A percentile compares a stretch with the other conserved stretches of the same genome.
Evolutionary conservation across 306 rosid species (phyloP).

Genomic region (Lotus japonicus): DNA sequence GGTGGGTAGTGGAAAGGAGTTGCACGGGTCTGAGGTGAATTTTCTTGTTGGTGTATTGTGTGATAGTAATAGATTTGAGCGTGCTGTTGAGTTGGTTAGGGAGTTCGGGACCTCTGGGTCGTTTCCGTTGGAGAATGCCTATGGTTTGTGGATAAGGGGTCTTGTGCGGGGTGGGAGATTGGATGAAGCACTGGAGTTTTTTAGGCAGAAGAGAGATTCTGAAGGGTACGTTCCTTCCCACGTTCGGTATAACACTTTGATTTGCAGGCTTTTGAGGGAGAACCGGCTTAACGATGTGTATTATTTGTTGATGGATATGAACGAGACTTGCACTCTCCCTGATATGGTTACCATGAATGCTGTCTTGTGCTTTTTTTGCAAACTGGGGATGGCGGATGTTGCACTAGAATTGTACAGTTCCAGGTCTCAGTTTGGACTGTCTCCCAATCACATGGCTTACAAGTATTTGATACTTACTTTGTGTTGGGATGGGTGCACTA

Average conservation of each 20-base stretch:
- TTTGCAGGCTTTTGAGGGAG: slow-evolving; percentile 58
- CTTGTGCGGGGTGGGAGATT: slow-evolving; percentile 56
- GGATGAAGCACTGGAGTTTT: slow-evolving; percentile 53
- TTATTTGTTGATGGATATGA: slow-evolving; percentile 78
- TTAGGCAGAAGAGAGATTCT: slow-evolving; percentile 31
- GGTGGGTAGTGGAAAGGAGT: slow-evolving; percentile 24
- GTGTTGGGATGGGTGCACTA: slow-evolving; percentile 48
- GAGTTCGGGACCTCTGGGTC: slow-evolving; percentile 33
- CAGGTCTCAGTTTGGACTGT: slow-evolving; percentile 47
- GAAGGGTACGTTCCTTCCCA: slow-evolving; percentile 52
- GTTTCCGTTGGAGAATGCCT: slow-evolving; percentile 34
- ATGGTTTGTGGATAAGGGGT: slow-evolving; percentile 48
- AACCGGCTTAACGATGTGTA: slow-evolving; percentile 46
- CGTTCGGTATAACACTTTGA: slow-evolving; percentile 49
- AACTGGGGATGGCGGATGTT: slow-evolving; percentile 62
- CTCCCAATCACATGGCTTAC: slow-evolving; percentile 52
- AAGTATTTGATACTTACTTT: slow-evolving; percentile 63
- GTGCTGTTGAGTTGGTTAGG: slow-evolving; percentile 43
- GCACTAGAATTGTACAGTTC: slow-evolving; percentile 52
- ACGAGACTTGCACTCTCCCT: slow-evolving; percentile 42
- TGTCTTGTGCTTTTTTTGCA: slow-evolving; percentile 77
- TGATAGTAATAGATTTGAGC: slow-evolving; percentile 34
- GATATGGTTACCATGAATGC: slow-evolving; percentile 62
- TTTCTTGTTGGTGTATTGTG: slow-evolving; percentile 50
- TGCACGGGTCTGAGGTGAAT: slow-evolving; percentile 33